phyloP scores from a whole-genome alignment of 805 yeast species.

The Saccharomycopsis sp. region DNA sequence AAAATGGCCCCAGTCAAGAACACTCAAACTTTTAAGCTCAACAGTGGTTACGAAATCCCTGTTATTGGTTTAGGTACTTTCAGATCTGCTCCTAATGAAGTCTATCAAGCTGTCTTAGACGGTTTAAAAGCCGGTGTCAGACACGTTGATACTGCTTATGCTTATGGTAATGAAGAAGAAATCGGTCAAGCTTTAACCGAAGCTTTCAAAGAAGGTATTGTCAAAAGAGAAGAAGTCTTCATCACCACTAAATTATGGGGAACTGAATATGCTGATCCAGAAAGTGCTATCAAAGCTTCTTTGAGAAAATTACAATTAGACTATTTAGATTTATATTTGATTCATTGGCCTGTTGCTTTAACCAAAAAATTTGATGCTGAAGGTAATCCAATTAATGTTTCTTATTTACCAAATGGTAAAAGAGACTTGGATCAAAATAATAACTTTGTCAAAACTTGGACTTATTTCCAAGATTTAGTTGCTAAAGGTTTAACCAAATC shows the following conservation, averaged over 20 bases:
- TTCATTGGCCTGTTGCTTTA: slow-evolving; percentile 54
- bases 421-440: slow-evolving; percentile 27
- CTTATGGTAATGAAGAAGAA: slow-evolving; percentile 49
- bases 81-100: slow-evolving; percentile 29
- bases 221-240: slow-evolving; percentile 38
- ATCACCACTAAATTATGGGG: slow-evolving; percentile 58
- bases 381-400: slow-evolving; percentile 22
- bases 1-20: slow-evolving; percentile 13
- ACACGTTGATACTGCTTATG: slow-evolving; percentile 61
- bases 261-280: slow-evolving; percentile 29
- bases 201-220: slow-evolving; percentile 20
- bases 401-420: slow-evolving; percentile 28
- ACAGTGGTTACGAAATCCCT: slow-evolving; percentile 24
- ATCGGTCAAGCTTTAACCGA: slow-evolving; percentile 27
- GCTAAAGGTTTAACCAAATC: slow-evolving; percentile 45
- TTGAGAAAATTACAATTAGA: slow-evolving; percentile 42
- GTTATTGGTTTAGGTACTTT: slow-evolving; percentile 43
- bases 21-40: slow-evolving; percentile 16
- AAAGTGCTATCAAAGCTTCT: slow-evolving; percentile 38
- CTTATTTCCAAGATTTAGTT: slow-evolving; percentile 48
- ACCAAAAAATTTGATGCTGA: slow-evolving; percentile 27
- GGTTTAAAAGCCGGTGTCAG: slow-evolving; percentile 45
- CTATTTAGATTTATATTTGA: slow-evolving; percentile 54
- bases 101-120: slow-evolving; percentile 34
- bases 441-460: slow-evolving; percentile 49